Conservation (phyloP, 768 basidiomycete species). For the Leccinellum rugosiceps region DNA sequence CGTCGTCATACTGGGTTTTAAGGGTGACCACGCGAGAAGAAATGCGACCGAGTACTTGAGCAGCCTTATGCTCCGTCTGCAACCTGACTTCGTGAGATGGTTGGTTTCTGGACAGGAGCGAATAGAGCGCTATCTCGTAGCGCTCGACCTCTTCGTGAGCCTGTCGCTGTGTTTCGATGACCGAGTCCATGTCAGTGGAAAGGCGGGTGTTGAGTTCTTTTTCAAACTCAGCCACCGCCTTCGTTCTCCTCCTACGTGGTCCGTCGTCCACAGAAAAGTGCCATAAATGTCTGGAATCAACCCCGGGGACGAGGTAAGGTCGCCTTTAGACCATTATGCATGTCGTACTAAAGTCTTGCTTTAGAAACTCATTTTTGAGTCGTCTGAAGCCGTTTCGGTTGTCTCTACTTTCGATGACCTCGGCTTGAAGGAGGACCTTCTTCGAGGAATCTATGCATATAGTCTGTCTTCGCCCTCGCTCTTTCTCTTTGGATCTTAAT, state of each 20-base stretch:
- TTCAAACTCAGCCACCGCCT: constrained; percentile 54
- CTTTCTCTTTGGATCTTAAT: constrained; percentile 3
- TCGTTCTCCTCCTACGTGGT: constrained; percentile 32
- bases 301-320: constrained; percentile 75
- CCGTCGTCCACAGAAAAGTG: constrained; percentile 27
- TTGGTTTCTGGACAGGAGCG: constrained; percentile 68
- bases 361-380: constrained; percentile 93
- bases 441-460: constrained; percentile 98
- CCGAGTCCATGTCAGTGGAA: constrained; percentile 72
- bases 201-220: constrained; percentile 12
- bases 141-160: constrained; percentile 95
- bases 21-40: constrained; percentile 63
- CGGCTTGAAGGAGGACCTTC: constrained; percentile 88
- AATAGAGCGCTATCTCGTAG: constrained; percentile 83
- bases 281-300: constrained; percentile 78
- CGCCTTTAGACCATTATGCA: constrained; percentile 16
- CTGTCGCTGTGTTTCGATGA: constrained; percentile 91
- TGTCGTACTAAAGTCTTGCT: background rate
- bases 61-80: constrained; percentile 84
- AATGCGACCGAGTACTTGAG: constrained; percentile 86
- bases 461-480: constrained; percentile 48
- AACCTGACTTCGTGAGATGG: constrained; percentile 60
- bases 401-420: constrained; percentile 90
- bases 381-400: constrained; percentile 87
- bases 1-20: constrained; percentile 73